Percentiles rank a stretch among this genome's conserved stretches.
Evolutionary conservation across 805 yeast genomes (phyloP).

Genomic region (Candida chilensis): DNA sequence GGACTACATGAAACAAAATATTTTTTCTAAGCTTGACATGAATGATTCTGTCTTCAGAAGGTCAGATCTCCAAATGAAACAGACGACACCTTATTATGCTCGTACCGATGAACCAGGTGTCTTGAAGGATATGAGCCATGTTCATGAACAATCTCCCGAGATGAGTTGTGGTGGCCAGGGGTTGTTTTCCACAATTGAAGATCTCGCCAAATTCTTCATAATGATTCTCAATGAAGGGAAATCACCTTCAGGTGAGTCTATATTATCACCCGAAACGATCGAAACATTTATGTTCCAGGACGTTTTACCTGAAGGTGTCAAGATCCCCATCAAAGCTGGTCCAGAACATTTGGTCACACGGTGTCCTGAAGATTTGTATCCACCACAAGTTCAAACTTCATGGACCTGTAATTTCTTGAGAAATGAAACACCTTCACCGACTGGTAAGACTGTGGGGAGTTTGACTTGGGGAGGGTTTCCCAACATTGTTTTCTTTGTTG

Average conservation of each 20-base stretch:
- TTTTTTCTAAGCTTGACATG: constrained; percentile 4
- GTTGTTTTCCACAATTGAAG: constrained; percentile 13
- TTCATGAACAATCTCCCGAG: constrained; percentile 1
- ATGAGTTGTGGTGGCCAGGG: constrained; percentile 21
- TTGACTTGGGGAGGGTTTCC: constrained; percentile 18
- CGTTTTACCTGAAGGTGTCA: constrained; percentile 8
- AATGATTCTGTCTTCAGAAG: constrained; percentile 2
- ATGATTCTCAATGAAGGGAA: constrained; percentile 16
- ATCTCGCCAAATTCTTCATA: constrained; percentile 14
- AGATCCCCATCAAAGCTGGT: background rate
- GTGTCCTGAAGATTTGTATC: background rate
- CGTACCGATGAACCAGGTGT: too few relatives aligned
- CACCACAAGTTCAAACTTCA: background rate
- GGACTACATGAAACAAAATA: constrained; percentile 4
- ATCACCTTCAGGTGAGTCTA: constrained; percentile 12
- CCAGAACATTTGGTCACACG: background rate
- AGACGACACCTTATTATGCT: too few relatives aligned
- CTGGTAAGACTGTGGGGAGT: constrained; percentile 14
- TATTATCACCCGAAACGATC: constrained; percentile 8
- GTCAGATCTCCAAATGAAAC: background rate
- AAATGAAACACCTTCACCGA: constrained; percentile 5
- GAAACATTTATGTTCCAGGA: constrained; percentile 10
- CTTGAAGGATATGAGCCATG: background rate
- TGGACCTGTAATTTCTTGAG: constrained; percentile 6
- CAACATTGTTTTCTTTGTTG: constrained; percentile 16